Evolutionary conservation across 257 asterid genomes (phyloP).

Genomic region (Scutellaria minor): DNA sequence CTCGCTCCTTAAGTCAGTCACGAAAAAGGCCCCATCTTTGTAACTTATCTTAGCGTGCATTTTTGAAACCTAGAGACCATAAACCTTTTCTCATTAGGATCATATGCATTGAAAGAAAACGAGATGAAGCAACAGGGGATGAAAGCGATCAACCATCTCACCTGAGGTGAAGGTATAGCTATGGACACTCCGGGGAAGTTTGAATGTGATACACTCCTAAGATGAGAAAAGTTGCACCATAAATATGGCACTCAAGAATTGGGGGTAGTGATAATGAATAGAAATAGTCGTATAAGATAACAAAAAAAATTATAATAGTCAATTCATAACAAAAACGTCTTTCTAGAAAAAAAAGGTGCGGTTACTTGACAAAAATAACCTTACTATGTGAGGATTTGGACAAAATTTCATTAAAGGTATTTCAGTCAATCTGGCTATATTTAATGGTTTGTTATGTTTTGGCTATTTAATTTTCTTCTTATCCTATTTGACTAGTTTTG

Average conservation of each 20-base stretch:
- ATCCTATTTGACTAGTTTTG: too few species aligned
- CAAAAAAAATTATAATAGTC: too few species aligned
- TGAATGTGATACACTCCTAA: constrained; percentile 64
- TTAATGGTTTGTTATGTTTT: too few species aligned
- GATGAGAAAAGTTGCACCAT: constrained; percentile 24
- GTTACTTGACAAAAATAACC: too few species aligned
- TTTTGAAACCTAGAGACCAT: constrained; percentile 57
- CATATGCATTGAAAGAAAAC: neutral
- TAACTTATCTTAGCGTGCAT: constrained; percentile 73
- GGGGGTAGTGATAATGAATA: neutral
- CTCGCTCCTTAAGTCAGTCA: constrained; percentile 80
- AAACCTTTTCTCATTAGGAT: neutral
- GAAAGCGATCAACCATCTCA: constrained; percentile 19
- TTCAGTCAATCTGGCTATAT: too few species aligned
- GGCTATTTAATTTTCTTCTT: too few species aligned
- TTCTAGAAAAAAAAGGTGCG: too few species aligned
- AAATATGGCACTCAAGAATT: neutral
- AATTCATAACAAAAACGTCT: too few species aligned
- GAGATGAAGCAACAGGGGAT: neutral
- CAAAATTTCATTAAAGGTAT: too few species aligned
- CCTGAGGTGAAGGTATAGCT: constrained; percentile 70
- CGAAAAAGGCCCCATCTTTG: constrained; percentile 69
- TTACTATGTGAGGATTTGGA: too few species aligned
- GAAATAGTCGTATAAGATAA: too few species aligned
- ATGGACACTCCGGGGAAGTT: constrained; percentile 60